Percentiles rank a stretch among this genome's conserved stretches.
phyloP scores from a whole-genome alignment of 2,329 filamentous ascomycete genomes.

The Colletotrichum sp. region DNA sequence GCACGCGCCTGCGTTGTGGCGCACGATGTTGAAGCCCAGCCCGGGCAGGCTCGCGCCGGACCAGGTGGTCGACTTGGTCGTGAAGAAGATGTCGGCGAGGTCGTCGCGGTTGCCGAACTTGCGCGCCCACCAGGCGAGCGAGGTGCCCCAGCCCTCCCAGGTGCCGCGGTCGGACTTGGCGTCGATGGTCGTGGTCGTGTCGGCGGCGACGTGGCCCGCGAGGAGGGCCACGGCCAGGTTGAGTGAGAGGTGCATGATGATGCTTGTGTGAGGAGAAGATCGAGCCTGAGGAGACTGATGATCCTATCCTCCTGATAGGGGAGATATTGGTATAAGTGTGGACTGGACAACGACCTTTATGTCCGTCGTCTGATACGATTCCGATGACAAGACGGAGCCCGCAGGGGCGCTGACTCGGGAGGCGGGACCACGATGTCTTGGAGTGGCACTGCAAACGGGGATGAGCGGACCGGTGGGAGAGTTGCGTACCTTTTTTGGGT shows the following conservation, averaged over 20 bases:
- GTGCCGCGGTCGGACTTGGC: slow-evolving; percentile 38
- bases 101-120: slow-evolving; percentile 45
- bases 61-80: slow-evolving; percentile 30
- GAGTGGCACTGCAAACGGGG: neutral
- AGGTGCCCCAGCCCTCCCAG: slow-evolving; percentile 50
- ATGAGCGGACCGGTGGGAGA: neutral
- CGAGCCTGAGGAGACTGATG: neutral
- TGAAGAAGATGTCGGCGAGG: slow-evolving; percentile 46
- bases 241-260: slow-evolving; percentile 1
- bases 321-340: neutral
- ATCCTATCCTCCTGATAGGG: neutral
- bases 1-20: slow-evolving; percentile 48
- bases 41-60: slow-evolving; percentile 38
- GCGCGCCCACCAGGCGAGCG: slow-evolving; percentile 48
- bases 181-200: slow-evolving; percentile 8
- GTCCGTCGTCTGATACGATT: neutral
- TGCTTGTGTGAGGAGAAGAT: neutral
- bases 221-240: neutral
- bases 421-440: neutral
- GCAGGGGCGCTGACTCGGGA: slow-evolving; percentile 9
- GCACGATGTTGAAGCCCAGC: slow-evolving; percentile 45
- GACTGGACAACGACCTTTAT: neutral
- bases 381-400: neutral
- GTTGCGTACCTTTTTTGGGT: neutral
- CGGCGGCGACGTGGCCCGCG: neutral